Conservation (phyloP, 2,329 filamentous ascomycete genomes). For the Paramyrothecium sp. region DNA sequence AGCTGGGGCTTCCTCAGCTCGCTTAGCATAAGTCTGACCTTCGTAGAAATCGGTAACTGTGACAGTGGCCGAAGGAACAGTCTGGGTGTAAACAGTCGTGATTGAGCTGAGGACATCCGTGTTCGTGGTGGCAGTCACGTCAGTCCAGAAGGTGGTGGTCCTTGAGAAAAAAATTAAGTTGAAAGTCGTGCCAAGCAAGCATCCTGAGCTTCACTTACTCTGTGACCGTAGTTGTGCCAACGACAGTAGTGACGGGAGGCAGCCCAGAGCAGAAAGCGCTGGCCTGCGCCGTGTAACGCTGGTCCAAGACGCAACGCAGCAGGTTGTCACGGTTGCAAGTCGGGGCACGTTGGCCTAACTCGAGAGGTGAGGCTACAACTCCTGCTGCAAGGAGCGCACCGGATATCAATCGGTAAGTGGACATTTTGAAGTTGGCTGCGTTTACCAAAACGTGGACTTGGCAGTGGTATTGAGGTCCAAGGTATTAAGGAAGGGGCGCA, state of each 20-base stretch:
- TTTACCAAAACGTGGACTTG: too few species aligned
- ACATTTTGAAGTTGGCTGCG: background rate
- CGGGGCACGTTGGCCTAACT: background rate
- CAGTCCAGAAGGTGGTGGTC: conserved; percentile 9
- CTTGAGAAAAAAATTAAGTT: conserved; percentile 4
- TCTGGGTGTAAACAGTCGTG: conserved; percentile 16
- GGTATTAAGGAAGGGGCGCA: too few species aligned
- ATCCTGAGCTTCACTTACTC: background rate
- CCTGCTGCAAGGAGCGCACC: background rate
- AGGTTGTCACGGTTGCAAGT: conserved; percentile 18
- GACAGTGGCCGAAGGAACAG: conserved; percentile 14
- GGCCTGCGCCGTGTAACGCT: conserved; percentile 14
- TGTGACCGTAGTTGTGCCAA: conserved; percentile 12
- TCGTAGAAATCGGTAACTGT: conserved; percentile 11
- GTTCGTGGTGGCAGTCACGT: conserved; percentile 6
- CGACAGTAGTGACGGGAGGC: conserved; percentile 11
- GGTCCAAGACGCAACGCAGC: conserved; percentile 17
- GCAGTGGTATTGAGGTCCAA: too few species aligned
- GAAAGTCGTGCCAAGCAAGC: background rate
- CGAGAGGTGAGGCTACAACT: background rate
- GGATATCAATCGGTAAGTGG: background rate
- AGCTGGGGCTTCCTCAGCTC: conserved; percentile 4
- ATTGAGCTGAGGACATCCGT: conserved; percentile 10
- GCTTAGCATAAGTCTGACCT: conserved; percentile 4
- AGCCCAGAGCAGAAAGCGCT: conserved; percentile 16